These are phyloP conservation scores for Penicillium arizonense DNA, from an alignment of 495 filamentous ascomycete genomes.

Conservation along the genomic window DNA sequence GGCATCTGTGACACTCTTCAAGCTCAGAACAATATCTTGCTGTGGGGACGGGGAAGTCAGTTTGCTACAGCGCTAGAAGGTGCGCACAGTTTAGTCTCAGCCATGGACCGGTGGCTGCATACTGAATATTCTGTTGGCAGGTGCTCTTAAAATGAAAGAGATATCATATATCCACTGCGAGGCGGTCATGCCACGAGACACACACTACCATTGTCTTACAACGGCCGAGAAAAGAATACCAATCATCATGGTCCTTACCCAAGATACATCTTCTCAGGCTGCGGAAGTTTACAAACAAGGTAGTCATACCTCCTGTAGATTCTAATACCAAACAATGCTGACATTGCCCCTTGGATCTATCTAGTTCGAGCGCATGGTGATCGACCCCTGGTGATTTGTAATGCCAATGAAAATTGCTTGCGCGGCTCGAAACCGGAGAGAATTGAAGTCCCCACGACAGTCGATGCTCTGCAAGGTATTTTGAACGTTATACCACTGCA, in stretches of 20 bases:
- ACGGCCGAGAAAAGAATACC: conserved; percentile 96
- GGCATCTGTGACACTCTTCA: conserved; percentile 87
- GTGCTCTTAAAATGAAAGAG: conserved; percentile 98
- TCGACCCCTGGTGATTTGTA: no score
- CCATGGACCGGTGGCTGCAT: background rate
- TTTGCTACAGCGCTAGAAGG: conserved; percentile 97
- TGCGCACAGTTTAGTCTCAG: conserved; percentile 22
- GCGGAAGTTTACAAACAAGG: no score
- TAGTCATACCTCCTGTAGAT: no score
- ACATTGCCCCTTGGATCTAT: no score
- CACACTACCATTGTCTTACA: conserved; percentile 97
- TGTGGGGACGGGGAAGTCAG: conserved; percentile 91
- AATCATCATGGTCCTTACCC: conserved; percentile 98
- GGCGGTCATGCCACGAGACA: conserved; percentile 98
- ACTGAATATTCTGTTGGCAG: conserved; percentile 22
- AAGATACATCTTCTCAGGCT: conserved; percentile 51
- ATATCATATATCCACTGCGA: conserved; percentile 99
- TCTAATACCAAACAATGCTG: no score
- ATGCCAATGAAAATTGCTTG: no score
- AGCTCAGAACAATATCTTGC: conserved; percentile 94
- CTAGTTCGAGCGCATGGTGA: no score
- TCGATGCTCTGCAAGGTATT: no score
- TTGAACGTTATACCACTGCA: no score
- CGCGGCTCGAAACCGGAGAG: no score
- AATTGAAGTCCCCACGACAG: no score